Conservation (phyloP, 169 alveolate genomes). For the Perkinsus chesapeaki region DNA sequence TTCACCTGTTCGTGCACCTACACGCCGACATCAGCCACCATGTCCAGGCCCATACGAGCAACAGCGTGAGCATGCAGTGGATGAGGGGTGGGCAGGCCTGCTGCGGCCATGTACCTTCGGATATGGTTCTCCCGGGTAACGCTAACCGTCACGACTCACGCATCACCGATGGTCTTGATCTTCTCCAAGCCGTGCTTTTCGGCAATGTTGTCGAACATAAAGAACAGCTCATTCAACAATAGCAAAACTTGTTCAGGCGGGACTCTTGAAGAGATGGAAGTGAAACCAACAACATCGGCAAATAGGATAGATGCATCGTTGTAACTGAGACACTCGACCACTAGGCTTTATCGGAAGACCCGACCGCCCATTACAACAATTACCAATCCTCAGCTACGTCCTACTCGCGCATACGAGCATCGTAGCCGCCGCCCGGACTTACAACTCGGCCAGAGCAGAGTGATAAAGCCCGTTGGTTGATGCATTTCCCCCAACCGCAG, state of each 20-base stretch:
- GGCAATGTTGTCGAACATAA: not conserved
- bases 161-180: conserved; percentile 15
- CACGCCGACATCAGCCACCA: conserved; percentile 6
- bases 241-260: not conserved
- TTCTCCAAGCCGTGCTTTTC: conserved; percentile 9
- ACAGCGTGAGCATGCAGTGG: conserved; percentile 12
- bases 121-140: not conserved
- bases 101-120: conserved; percentile 2
- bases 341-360: not conserved
- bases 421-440: no score
- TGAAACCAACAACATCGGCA: not conserved
- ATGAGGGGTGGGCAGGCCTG: conserved; percentile 7
- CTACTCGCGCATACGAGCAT: no score
- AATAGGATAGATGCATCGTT: not conserved
- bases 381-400: no score
- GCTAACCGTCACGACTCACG: not conserved
- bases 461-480: not conserved
- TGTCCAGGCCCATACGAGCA: conserved; percentile 6
- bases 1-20: not conserved
- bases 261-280: not conserved
- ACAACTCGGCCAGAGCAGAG: not conserved
- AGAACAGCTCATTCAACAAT: conserved; percentile 3
- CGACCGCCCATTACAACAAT: not conserved
- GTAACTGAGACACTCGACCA: not conserved
- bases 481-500: not conserved